Evolutionary conservation across 1,284 basidiomycete genomes (phyloP).

Genomic region (Melampsora larici-populina): DNA sequence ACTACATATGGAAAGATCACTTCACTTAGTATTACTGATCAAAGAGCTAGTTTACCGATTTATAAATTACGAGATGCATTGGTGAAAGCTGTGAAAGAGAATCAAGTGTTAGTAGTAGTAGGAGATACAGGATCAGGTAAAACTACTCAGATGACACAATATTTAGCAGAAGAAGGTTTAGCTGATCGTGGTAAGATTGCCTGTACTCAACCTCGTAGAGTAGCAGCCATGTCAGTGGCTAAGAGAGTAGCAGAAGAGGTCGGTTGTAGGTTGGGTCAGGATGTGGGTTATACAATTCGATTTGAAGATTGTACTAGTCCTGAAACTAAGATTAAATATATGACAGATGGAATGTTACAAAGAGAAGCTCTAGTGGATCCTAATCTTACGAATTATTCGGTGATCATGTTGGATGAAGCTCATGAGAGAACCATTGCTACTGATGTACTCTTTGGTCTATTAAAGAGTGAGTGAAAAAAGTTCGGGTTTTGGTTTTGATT

Average conservation of each 20-base stretch:
- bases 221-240: constrained; percentile 98
- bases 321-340: constrained; percentile 98
- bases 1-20: constrained; percentile 94
- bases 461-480: constrained; percentile 63
- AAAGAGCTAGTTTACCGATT: constrained; percentile 84
- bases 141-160: constrained; percentile 77
- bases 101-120: constrained; percentile 89
- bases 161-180: constrained; percentile 81
- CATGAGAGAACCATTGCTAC: constrained; percentile 98
- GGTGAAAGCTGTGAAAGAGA: constrained; percentile 86
- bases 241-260: constrained; percentile 98
- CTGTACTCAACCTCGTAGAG: constrained; percentile 96
- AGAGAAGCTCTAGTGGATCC: constrained; percentile 95
- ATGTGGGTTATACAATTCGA: constrained; percentile 97
- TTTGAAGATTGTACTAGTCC: constrained; percentile 98
- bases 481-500: too few species aligned
- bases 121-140: constrained; percentile 71
- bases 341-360: constrained; percentile 99
- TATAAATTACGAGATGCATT: constrained; percentile 92
- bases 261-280: constrained; percentile 89
- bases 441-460: constrained; percentile 90
- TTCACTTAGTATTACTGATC: constrained; percentile 83
- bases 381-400: constrained; percentile 83
- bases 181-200: constrained; percentile 85
- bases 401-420: constrained; percentile 97